Base-by-base conservation (phyloP, 2,329 filamentous ascomycete genomes). In the Fusarium haematococcum region DNA sequence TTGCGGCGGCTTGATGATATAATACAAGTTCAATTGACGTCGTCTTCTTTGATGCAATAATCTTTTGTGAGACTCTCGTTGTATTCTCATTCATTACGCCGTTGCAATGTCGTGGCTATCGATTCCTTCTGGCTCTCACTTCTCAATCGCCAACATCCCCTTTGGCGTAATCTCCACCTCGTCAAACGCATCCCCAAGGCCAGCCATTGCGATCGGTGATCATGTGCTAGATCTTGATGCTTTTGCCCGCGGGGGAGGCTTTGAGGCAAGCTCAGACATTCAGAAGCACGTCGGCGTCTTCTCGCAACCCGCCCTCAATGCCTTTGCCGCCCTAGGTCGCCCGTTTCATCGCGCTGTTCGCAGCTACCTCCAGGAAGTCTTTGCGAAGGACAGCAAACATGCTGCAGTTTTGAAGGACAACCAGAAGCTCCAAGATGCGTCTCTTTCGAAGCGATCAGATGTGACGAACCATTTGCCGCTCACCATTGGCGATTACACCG, bases 401-500 rank as follows among this genome's bases (percentile, higher is more conserved):
- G 70, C 83, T 0, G 69, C 76, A 1, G 37, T 84, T 0, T 79
- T 86, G 18, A 81, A 80, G 35, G 80, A 86, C 66, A 83, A 86
- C 45, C 73, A 79, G 14, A 67, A 70, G 2, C 79, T 85, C 1
- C 78, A 77, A 45, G 64, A 77, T 10, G 41, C 69, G 2, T 81
- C 80, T 8, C 65, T 84, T 16, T 8, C 85, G 6, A 76, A 77
- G 8, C 65, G 78, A 1, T 56, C 80, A 33, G 87, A 88, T 6
- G 88, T 92, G n/a, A 88, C 85, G 69, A 92, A 88, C 77, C 93
- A 95, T 73, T 77, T 96, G 1, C 94, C 94, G 1, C 90, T 97
- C 86, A 85, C 89, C 41, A 94, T 96, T 77, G 93, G 93, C 35
- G 94, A 96, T 80, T 96, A 96, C 80, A 94, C 94, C 2, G 94